Conservation (phyloP, 371 early-diverging fungal species). For the Mucor irregularis region DNA sequence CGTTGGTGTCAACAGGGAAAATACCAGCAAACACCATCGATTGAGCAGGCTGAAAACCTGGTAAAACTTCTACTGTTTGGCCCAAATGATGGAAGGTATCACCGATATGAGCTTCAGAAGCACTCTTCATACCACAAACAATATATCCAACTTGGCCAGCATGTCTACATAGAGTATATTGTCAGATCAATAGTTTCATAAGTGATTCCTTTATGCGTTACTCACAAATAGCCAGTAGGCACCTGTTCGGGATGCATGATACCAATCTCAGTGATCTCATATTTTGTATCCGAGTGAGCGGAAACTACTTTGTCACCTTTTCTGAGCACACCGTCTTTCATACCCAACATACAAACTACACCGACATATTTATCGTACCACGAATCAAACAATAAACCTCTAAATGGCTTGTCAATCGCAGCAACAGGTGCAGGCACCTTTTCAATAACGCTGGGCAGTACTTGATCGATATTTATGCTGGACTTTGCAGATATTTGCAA, state of each 20-base stretch:
- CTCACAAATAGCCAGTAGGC: constrained; percentile 75
- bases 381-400: constrained; percentile 90
- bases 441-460: constrained; percentile 81
- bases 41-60: constrained; percentile 93
- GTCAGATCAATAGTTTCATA: too few species aligned
- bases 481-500: constrained; percentile 87
- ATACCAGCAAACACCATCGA: constrained; percentile 93
- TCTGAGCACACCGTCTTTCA: constrained; percentile 81
- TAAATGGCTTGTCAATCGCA: constrained; percentile 65
- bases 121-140: constrained; percentile 89
- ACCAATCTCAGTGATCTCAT: constrained; percentile 92
- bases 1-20: constrained; percentile 89
- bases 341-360: constrained; percentile 90
- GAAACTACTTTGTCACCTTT: constrained; percentile 88
- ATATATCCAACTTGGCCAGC: constrained; percentile 98
- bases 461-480: constrained; percentile 74
- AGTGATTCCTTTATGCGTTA: too few species aligned
- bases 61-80: constrained; percentile 69
- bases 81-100: constrained; percentile 87
- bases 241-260: constrained; percentile 92
- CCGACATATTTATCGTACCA: constrained; percentile 97
- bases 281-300: constrained; percentile 70
- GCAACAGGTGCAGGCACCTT: constrained; percentile 75
- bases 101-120: constrained; percentile 93
- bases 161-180: constrained; percentile 41